A percentile compares a stretch with the other conserved stretches of the same genome.
phyloP scores from a whole-genome alignment of 1,139 yeast genomes.

The Torulaspora pretoriensis region DNA sequence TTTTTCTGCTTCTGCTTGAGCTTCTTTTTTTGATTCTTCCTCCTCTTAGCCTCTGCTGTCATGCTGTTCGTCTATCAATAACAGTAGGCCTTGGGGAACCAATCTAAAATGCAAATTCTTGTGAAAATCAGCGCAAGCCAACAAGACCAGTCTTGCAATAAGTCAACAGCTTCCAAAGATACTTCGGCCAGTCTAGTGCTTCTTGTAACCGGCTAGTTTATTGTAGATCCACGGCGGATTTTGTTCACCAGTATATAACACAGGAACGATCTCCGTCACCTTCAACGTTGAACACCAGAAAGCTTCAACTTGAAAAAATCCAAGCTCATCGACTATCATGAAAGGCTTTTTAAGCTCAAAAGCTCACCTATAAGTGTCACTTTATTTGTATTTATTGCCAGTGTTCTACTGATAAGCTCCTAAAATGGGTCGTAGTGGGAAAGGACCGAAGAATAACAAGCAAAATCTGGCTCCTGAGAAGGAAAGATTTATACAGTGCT shows the following conservation, averaged over 20 bases:
- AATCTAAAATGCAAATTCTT: not conserved
- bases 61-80: constrained; percentile 7
- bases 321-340: constrained; percentile 2
- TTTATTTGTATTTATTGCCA: not conserved
- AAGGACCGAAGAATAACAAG: constrained; percentile 41
- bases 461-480: constrained; percentile 76
- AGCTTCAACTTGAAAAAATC: not conserved
- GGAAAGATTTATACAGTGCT: constrained; percentile 87
- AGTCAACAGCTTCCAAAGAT: not conserved
- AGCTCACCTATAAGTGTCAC: not conserved
- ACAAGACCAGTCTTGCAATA: not conserved
- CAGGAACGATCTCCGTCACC: not conserved
- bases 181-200: not conserved
- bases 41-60: constrained; percentile 29
- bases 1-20: constrained; percentile 33
- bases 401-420: not conserved
- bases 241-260: not conserved
- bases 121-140: not conserved
- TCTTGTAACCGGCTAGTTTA: not conserved
- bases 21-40: constrained; percentile 36
- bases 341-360: not conserved
- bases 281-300: not conserved
- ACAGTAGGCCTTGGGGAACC: not conserved
- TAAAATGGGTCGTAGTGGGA: constrained; percentile 37
- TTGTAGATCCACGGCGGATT: not conserved